Evolutionary conservation across 106 monocot genomes (phyloP), one percentile per base, ranked within the genome.

Genomic region (Amphibolis antarctica): DNA sequence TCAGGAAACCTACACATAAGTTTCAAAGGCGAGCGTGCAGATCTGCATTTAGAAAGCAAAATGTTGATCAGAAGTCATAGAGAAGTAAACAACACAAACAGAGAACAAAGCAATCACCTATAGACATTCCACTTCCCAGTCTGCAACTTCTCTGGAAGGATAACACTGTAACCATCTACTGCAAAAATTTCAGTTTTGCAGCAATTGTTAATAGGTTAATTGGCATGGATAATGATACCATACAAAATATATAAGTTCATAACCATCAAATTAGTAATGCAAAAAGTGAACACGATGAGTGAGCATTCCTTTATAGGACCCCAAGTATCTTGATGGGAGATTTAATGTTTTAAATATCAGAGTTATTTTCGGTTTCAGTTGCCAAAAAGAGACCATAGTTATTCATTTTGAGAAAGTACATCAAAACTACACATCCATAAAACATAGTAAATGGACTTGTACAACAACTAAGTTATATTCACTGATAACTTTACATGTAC

Each of bases 81-180:
- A 60, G 44, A 48, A 10, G 24, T 52, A 46, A 44, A 48, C 1
- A 66, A n/a, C 47, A 20, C 12, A 25, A 13, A 60, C 10, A 1
- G n/a, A 48, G 71, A 30, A 24, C 20, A 60, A 53, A 76, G 42
- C 42, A 0, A 23, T 9, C 75, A 85, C 98, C 98, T 85, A 70
- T 91, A 98, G 17, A 98, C 98, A 68, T 91, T 98, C 91, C 98
- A 98, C 51, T 85, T 98, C 59, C 74, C 74, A 28, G 74, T 61
- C 5, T 62, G 44, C 27, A 74, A 44, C 22, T 74, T 74, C 31
- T 74, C 74, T 53, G 74, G 74, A 52, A 74, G 74, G 59, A 74
- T 54, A 28, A 67, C 74, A 46, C 74, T 74, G 67, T 74, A 74
- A 18, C 59, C 74, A 18, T 74, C 48, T 44, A 50, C 74, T 74